These are phyloP conservation scores for Saccharomyces pastorianus DNA, from an alignment of 1,139 yeast genomes.

Conservation along the genomic window DNA sequence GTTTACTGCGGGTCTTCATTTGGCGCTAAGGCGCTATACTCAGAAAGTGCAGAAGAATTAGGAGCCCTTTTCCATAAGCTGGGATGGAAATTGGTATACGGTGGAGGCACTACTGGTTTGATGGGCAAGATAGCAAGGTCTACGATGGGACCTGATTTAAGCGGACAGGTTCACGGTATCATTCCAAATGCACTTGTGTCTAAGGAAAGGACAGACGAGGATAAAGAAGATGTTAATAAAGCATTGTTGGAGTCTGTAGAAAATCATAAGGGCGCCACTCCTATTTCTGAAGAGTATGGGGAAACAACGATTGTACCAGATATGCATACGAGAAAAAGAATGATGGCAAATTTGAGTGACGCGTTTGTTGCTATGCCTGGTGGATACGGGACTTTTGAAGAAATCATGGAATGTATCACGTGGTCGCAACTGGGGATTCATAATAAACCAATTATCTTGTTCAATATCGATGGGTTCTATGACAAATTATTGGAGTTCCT, in stretches of 20 bases:
- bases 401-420: constrained; percentile 80
- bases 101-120: constrained; percentile 80
- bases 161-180: constrained; percentile 77
- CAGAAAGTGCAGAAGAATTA: constrained; percentile 48
- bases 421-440: constrained; percentile 89
- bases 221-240: constrained; percentile 39
- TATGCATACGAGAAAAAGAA: constrained; percentile 81
- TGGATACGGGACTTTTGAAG: constrained; percentile 87
- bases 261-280: constrained; percentile 51
- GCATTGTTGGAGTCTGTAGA: constrained; percentile 39
- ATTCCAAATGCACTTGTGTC: constrained; percentile 77
- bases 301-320: constrained; percentile 74
- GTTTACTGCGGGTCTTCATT: constrained; percentile 83
- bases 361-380: constrained; percentile 90
- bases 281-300: constrained; percentile 64
- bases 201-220: constrained; percentile 50
- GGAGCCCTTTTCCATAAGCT: constrained; percentile 52
- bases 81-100: constrained; percentile 75
- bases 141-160: constrained; percentile 44
- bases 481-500: constrained; percentile 60
- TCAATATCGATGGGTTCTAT: constrained; percentile 74
- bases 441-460: constrained; percentile 66
- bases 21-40: constrained; percentile 49
- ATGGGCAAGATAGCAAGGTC: constrained; percentile 84
- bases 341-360: constrained; percentile 82